Evolutionary conservation across 768 basidiomycete species (phyloP).

Genomic region (Russula abietina): DNA sequence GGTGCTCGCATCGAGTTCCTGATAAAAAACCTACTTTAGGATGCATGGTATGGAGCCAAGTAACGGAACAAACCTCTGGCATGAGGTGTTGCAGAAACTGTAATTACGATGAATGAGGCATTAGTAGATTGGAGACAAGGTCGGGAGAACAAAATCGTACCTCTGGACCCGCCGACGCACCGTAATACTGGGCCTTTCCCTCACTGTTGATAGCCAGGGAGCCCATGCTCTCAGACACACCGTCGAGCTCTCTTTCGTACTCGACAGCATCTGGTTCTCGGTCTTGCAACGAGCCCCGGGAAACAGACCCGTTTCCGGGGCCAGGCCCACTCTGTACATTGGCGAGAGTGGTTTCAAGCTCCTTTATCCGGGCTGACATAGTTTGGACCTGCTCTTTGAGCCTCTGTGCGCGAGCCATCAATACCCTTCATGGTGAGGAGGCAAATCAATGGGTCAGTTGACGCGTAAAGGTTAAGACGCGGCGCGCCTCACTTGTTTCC

Average conservation of each 20-base stretch:
- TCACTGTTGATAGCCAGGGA: conserved; percentile 45
- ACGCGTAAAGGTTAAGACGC: background rate
- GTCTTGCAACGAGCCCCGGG: conserved; percentile 2
- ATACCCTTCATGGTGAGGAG: conserved; percentile 34
- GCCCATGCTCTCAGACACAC: conserved; percentile 39
- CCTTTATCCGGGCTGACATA: conserved; percentile 38
- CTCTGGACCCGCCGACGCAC: conserved; percentile 46
- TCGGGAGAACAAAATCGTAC: conserved; percentile 29
- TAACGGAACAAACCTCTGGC: conserved; percentile 6
- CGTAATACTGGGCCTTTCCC: conserved; percentile 47
- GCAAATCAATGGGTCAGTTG: background rate
- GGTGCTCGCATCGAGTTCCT: conserved; percentile 13
- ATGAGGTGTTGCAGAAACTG: conserved; percentile 28
- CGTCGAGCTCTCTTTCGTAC: conserved; percentile 27
- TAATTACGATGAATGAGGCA: background rate
- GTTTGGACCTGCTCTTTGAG: conserved; percentile 44
- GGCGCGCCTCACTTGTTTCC: conserved; percentile 45
- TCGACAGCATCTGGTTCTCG: conserved; percentile 1
- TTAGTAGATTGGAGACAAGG: background rate
- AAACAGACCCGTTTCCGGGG: conserved; percentile 19
- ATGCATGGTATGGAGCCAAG: background rate
- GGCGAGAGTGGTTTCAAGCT: conserved; percentile 42
- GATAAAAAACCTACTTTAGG: background rate
- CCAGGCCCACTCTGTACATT: conserved; percentile 26
- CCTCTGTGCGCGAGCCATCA: conserved; percentile 45